These are phyloP conservation scores for Kandelia obovata DNA, from an alignment of 345 rosid genomes.

Conservation along the genomic window DNA sequence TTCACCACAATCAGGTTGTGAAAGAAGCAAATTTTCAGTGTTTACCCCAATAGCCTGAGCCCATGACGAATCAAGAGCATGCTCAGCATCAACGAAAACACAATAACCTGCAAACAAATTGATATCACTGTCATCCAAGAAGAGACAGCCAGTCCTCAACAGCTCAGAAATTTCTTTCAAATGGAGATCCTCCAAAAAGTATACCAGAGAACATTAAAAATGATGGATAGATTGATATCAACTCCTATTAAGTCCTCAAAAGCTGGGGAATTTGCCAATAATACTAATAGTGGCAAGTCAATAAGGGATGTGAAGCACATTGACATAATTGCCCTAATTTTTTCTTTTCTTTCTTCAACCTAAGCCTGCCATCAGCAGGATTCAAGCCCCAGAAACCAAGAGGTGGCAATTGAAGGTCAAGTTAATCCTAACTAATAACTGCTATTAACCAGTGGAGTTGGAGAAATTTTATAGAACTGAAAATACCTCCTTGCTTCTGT, in stretches of 20 bases:
- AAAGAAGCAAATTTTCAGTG: conserved; percentile 85
- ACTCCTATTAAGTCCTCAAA: neutral
- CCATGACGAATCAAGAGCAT: conserved; percentile 89
- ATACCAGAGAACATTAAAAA: no score
- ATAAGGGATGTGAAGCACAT: neutral
- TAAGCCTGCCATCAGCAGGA: neutral
- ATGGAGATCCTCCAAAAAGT: neutral
- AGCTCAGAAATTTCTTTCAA: neutral
- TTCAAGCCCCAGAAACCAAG: neutral
- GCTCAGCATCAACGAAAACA: conserved; percentile 96
- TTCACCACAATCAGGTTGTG: conserved; percentile 98
- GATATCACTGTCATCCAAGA: conserved; percentile 10
- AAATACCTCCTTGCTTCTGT: conserved; percentile 90
- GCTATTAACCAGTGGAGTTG: neutral
- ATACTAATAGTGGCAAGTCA: neutral
- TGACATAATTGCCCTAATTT: neutral
- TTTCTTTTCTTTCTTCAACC: neutral
- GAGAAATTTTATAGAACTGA: neutral
- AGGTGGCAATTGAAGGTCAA: neutral
- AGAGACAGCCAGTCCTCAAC: neutral
- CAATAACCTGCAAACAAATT: conserved; percentile 57
- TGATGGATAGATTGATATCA: no score
- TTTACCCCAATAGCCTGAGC: conserved; percentile 87
- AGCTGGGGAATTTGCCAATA: neutral
- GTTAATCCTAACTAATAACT: neutral